A percentile compares a stretch with the other conserved stretches of the same genome.
Evolutionary conservation across 176 grass and related monocot species (phyloP).

Genomic region (Musa schizocarpa): DNA sequence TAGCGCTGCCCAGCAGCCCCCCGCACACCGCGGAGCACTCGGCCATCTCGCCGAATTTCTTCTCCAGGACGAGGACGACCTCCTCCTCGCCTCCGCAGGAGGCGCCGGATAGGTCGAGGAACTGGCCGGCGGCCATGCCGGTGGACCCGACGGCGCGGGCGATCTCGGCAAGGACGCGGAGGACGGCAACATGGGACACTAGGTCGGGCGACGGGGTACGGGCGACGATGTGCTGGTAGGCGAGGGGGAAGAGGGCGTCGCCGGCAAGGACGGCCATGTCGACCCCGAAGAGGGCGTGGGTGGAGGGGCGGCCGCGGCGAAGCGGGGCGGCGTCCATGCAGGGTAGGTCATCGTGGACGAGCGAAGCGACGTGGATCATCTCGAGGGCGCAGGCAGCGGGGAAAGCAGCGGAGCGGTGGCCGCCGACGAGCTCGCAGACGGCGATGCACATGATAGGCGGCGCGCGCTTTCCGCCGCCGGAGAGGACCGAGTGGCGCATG

Average conservation of each 20-base stretch:
- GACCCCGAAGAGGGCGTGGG: slow-evolving; percentile 63
- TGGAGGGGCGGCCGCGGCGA: slow-evolving; percentile 62
- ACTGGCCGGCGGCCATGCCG: slow-evolving; percentile 80
- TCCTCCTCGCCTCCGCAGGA: slow-evolving; percentile 56
- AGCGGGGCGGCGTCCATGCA: slow-evolving; percentile 80
- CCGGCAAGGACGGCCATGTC: slow-evolving; percentile 68
- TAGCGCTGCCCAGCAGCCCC: slow-evolving; percentile 61
- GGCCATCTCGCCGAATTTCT: slow-evolving; percentile 94
- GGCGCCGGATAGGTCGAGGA: slow-evolving; percentile 61
- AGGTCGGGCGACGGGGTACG: slow-evolving; percentile 43
- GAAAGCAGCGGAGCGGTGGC: slow-evolving; percentile 42
- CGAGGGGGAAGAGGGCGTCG: slow-evolving; percentile 77
- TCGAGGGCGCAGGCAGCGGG: slow-evolving; percentile 72
- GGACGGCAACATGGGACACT: slow-evolving; percentile 38
- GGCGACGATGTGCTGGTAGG: slow-evolving; percentile 54
- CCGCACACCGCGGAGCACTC: slow-evolving; percentile 92
- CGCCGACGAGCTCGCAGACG: slow-evolving; percentile 75
- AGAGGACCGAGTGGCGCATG: slow-evolving; percentile 75
- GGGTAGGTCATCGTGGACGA: slow-evolving; percentile 82
- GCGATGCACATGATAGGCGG: slow-evolving; percentile 76
- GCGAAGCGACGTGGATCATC: slow-evolving; percentile 86
- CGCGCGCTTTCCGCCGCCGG: slow-evolving; percentile 62
- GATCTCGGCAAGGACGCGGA: slow-evolving; percentile 71
- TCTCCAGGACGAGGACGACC: slow-evolving; percentile 62
- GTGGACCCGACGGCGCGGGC: slow-evolving; percentile 75